Conservation (phyloP, 83 land plant genomes). For the Thuja plicata region DNA sequence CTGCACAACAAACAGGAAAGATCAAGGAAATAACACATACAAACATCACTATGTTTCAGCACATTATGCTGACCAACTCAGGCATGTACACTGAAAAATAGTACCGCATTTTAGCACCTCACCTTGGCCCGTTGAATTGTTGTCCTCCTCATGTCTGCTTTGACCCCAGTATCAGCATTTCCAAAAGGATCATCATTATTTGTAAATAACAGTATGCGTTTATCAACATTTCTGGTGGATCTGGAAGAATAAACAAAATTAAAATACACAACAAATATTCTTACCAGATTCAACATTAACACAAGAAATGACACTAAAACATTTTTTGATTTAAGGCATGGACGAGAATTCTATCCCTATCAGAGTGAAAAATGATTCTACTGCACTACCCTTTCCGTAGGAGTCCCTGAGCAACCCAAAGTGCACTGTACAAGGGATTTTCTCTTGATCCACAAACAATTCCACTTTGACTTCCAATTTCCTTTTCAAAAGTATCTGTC, state of each 20-base stretch:
- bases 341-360: neutral
- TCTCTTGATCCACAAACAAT: constrained; percentile 64
- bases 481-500: constrained; percentile 67
- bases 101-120: constrained; percentile 13
- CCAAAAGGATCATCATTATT: constrained; percentile 97
- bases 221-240: constrained; percentile 65
- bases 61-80: constrained; percentile 74
- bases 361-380: neutral
- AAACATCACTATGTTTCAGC: constrained; percentile 7
- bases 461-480: constrained; percentile 75
- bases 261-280: neutral
- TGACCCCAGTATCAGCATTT: constrained; percentile 43
- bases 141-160: constrained; percentile 84
- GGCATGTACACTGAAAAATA: neutral
- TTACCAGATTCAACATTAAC: neutral
- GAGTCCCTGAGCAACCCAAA: constrained; percentile 95
- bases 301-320: neutral
- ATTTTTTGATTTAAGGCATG: neutral
- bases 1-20: constrained; percentile 32
- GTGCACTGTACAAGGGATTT: constrained; percentile 86
- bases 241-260: constrained; percentile 33
- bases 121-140: constrained; percentile 93
- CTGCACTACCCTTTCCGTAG: constrained; percentile 80
- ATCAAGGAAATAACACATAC: neutral
- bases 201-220: constrained; percentile 78